Base-by-base conservation (phyloP, 2,329 filamentous ascomycete species). In the Apiospora kogelbergensis region DNA sequence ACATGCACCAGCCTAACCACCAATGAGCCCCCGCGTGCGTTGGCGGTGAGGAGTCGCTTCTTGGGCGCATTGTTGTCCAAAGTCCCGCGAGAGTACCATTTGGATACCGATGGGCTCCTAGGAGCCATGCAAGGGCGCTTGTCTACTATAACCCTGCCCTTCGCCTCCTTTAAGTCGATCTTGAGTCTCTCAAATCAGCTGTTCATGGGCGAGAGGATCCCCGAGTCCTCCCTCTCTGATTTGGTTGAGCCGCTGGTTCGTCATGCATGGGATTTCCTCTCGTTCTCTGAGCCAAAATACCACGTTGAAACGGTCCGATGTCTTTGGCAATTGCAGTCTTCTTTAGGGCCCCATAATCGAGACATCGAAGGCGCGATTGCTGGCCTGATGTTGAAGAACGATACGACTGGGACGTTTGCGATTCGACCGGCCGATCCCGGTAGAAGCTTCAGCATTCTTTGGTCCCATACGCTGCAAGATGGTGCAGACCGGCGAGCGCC, bases 291-390 rank as follows among this genome's bases (percentile, higher is more conserved):
- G 71, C 94, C 95, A 0, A 97, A 97, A 77, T 97, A 95, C 73
- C 96, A 98, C 76, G 95, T 99, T 41, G 97, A 99, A 81, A 91
- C 94, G 22, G 93, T 97, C 10, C 90, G 93, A 69, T 91, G 90
- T 73, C 83, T 99, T 46, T 97, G 96, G 93, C 90, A 94, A 72
- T 82, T 99, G 66, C 94, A 98, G 74, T 88, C 86, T 30, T 87
- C 90, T 0, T 86, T 97, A 15, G 88, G 91, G 1, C 82, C 86
- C 46, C 82, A 86, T 1, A 90, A 90, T 73, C 90, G 92, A 66
- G 89, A 94, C 63, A 90, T 97, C 5, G 95, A 97, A 79, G 93
- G 93, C 30, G 89, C 93, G 0, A 88, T 97, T 48, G 87, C 90
- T 30, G 85, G 87, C 33, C 81, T 95, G 2, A 90, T 97, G 80